Base-by-base conservation (phyloP, 768 basidiomycete genomes). In the Mycena filopes region DNA sequence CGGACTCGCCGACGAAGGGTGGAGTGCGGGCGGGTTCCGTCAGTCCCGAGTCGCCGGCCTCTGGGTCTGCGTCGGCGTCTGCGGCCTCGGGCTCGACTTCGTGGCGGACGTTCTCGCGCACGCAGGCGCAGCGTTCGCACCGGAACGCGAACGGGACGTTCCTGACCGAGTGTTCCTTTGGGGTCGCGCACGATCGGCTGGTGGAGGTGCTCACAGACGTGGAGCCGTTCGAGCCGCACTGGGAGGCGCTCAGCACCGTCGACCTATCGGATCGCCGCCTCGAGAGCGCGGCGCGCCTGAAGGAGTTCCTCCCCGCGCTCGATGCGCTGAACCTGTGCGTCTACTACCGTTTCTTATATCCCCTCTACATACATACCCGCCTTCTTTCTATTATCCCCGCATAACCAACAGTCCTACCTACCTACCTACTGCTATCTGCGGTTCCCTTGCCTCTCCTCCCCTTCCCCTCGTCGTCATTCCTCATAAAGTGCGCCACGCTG, bases 111-210 rank as follows among this genome's bases (percentile, higher is more conserved):
- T 84, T 83, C 65, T 84, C 87, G 16, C 76, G 79, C 57, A 81
- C 84, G 23, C 82, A 80, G 41, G 79, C 77, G 29, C 79, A 78
- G 69, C 79, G 75, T 41, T 70, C 72, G 41, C 70, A 72, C 61
- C 71, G 82, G 75, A 45, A 85, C 86, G 7, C 86, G 97, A 80
- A 49, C 80, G 81, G 25, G 79, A 83, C 18, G 73, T 78, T 66
- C 74, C 82, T 99, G 67, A 99, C 97, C 13, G 96, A 99, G 86
- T 98, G 96, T 74, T 98, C 96, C 42, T 99, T 99, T 74, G 95
- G 88, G 18, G 53, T 98, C 46, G 87, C 95, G n/a, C 94, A 94
- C 71, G 97, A 98, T 74, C 86, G 87, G 47, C 86, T 99, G 7
- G 91, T 99, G 2, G 88, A 93, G 75, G 89, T 94, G 71, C 94